Conservation (phyloP, 78 protist species). For the Dictyostelium firmibasis region DNA sequence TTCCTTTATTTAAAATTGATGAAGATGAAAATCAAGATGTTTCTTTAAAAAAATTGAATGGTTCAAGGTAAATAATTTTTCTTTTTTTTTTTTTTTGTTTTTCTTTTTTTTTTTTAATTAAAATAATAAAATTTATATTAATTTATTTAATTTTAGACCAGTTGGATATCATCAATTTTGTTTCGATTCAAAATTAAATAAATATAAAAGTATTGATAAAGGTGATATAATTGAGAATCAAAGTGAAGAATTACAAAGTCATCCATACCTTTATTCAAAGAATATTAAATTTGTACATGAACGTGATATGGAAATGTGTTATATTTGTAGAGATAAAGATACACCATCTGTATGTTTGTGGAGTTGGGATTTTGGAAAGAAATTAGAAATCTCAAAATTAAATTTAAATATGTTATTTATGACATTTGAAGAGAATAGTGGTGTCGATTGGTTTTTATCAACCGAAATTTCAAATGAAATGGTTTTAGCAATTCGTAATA, state of each 20-base stretch:
- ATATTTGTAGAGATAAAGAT: background rate
- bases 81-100: background rate
- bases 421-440: background rate
- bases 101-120: background rate
- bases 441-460: background rate
- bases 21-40: background rate
- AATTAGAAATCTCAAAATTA: background rate
- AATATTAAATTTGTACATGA: conserved; percentile 5
- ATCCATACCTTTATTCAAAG: background rate
- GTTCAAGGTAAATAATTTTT: background rate
- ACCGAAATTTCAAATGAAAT: background rate
- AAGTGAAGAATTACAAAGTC: background rate
- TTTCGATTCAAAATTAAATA: background rate
- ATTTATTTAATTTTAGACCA: background rate
- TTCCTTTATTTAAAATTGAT: background rate
- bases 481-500: background rate
- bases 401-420: background rate
- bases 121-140: too few species aligned
- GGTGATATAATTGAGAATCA: background rate
- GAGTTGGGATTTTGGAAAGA: background rate
- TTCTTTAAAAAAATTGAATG: background rate
- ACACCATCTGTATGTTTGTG: background rate
- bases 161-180: conserved; percentile 7
- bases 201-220: background rate
- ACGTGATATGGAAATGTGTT: background rate